Evolutionary conservation across 495 filamentous ascomycete genomes (phyloP).

Genomic region (Aspergillus nidulans): DNA sequence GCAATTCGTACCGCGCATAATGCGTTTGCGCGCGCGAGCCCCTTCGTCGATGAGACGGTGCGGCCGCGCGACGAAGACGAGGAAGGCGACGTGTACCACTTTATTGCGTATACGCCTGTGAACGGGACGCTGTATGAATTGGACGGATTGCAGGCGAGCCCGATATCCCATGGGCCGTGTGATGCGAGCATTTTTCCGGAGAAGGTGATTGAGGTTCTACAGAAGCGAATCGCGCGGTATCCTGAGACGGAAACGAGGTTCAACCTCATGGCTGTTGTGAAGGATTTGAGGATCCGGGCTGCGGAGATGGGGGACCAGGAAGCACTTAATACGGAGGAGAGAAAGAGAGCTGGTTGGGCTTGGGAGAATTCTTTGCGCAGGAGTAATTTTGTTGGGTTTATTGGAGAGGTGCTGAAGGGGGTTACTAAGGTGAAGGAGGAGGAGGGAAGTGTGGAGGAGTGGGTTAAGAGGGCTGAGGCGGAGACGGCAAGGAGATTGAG

Average conservation of each 20-base stretch:
- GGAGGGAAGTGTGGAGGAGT: slow-evolving; percentile 64
- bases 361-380: slow-evolving; percentile 93
- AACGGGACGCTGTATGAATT: slow-evolving; percentile 83
- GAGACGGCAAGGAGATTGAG: slow-evolving; percentile 67
- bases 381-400: slow-evolving; percentile 96
- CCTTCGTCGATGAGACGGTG: slow-evolving; percentile 85
- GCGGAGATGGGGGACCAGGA: slow-evolving; percentile 80
- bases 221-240: slow-evolving; percentile 79
- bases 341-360: slow-evolving; percentile 79
- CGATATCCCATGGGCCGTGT: slow-evolving; percentile 81
- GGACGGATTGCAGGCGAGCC: slow-evolving; percentile 88
- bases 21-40: slow-evolving; percentile 79
- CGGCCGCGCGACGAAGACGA: slow-evolving; percentile 53
- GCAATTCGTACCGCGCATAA: slow-evolving; percentile 91
- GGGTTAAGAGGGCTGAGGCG: slow-evolving; percentile 72
- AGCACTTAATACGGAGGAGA: slow-evolving; percentile 71
- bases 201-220: slow-evolving; percentile 81
- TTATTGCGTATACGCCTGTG: slow-evolving; percentile 88
- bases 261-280: slow-evolving; percentile 89
- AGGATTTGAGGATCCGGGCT: slow-evolving; percentile 71
- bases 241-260: slow-evolving; percentile 86
- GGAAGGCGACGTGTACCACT: slow-evolving; percentile 86
- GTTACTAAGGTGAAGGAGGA: slow-evolving; percentile 67
- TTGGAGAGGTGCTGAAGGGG: slow-evolving; percentile 83
- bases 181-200: slow-evolving; percentile 65